A percentile compares a stretch with the other conserved stretches of the same genome.
Conservation (phyloP, 345 rosid genomes). For the Boechera retrofracta region DNA sequence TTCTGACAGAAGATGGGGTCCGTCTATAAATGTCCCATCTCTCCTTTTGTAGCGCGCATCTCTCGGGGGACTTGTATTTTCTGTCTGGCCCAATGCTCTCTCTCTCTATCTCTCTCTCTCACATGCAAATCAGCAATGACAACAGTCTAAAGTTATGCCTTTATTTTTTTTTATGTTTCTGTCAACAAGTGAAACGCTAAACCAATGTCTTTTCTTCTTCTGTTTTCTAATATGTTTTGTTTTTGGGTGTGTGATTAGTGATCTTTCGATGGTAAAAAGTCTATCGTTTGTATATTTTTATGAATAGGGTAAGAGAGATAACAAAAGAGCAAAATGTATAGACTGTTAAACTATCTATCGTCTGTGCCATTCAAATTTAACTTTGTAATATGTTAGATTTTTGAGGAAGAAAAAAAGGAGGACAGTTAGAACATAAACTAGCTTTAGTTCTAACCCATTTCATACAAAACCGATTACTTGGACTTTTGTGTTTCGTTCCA, state of each 20-base stretch:
- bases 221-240: constrained; percentile 2
- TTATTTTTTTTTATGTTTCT: constrained; percentile 15
- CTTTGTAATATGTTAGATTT: background rate
- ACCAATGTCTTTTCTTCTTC: constrained; percentile 12
- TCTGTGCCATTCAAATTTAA: background rate
- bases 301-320: background rate
- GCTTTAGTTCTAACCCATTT: too few species aligned
- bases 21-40: constrained; percentile 50
- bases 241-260: constrained; percentile 9
- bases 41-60: constrained; percentile 53
- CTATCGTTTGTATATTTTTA: background rate
- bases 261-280: constrained; percentile 18
- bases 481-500: too few species aligned
- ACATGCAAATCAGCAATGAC: constrained; percentile 47
- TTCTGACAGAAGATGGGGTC: constrained; percentile 49
- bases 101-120: constrained; percentile 29
- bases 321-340: background rate
- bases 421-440: too few species aligned
- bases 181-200: constrained; percentile 29
- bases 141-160: constrained; percentile 35
- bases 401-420: too few species aligned
- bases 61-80: constrained; percentile 53
- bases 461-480: too few species aligned
- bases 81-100: constrained; percentile 42
- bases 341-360: background rate